Base-by-base conservation (phyloP, 768 basidiomycete genomes). In the Xerocomus brunneocitrinus region DNA sequence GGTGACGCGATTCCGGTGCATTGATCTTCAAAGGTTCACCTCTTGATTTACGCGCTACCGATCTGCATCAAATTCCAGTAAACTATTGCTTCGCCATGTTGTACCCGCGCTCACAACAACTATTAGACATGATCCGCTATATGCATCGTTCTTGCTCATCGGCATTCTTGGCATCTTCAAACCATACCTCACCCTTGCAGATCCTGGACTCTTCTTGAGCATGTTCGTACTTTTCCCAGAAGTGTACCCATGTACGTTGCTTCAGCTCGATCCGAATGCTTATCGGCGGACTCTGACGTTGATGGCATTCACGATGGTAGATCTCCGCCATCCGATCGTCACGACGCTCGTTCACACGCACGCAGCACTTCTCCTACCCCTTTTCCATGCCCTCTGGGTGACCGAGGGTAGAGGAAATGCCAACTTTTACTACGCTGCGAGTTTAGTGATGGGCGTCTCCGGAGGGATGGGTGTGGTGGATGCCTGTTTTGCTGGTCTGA, bases 361-460 rank as follows among this genome's bases (percentile, higher is more conserved):
- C 62, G 84, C 95, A 3, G 78, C 85, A 1, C 76, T 92, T 19
- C 83, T 98, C 22, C 79, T 98, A 53, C 95, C 95, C 0, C 77
- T 97, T 30, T 95, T 98, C 69, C 85, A 95, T 63, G 81, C 90
- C 54, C 75, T 98, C 2, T 99, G 97, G 95, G 79, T 98, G 6
- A 77, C 76, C 8, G 87, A 92, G 52, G 94, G 93, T 1, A 90
- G 92, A 5, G 97, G 93, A 3, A 98, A 99, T 63, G 94, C 95
- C 43, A 98, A 98, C 68, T 99, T 99, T 72, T 98, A 91, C 73
- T 99, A 98, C 62, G 97, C 97, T 0, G 85, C 88, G 4, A 98
- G 94, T 2, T 76, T 98, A 55, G 95, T 99, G 14, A 93, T 94
- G 68, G 94, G 92, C 0, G 79, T 93, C 58, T 88, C 85, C 3